A percentile compares a stretch with the other conserved stretches of the same genome.
Evolutionary conservation across 495 filamentous ascomycete genomes (phyloP).

Genomic region (Penicillium cosmopolitanum): DNA sequence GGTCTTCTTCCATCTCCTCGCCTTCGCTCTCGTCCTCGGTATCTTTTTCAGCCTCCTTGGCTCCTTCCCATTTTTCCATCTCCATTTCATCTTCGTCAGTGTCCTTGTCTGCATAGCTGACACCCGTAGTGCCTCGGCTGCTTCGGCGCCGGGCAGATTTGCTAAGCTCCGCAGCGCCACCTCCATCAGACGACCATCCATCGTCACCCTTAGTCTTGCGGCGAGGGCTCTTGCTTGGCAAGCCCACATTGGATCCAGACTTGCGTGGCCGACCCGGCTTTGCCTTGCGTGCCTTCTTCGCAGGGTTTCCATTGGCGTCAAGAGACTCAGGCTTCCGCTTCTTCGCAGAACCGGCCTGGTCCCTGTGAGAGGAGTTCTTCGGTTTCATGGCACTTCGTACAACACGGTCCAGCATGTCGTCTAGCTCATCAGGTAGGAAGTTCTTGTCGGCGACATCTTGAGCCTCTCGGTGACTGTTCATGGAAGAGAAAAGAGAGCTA

Average conservation of each 20-base stretch:
- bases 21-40: constrained; percentile 29
- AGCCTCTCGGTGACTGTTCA: constrained; percentile 76
- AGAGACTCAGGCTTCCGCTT: constrained; percentile 53
- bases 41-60: constrained; percentile 20
- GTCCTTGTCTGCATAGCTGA: constrained; percentile 60
- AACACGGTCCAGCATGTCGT: constrained; percentile 73
- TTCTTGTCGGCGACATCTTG: constrained; percentile 82
- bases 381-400: constrained; percentile 52
- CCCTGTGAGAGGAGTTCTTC: constrained; percentile 33
- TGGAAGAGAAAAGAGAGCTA: constrained; percentile 70
- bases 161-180: constrained; percentile 22
- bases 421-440: constrained; percentile 79
- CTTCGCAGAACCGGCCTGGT: constrained; percentile 33
- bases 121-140: constrained; percentile 36
- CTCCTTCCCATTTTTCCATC: constrained; percentile 47
- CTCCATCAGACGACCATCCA: constrained; percentile 48
- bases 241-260: constrained; percentile 34
- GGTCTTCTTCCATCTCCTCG: constrained; percentile 13
- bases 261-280: constrained; percentile 40
- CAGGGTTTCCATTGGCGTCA: constrained; percentile 34
- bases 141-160: constrained; percentile 44
- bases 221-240: constrained; percentile 46
- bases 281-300: constrained; percentile 52
- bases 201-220: constrained; percentile 49
- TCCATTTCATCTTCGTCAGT: constrained; percentile 60